phyloP scores from a whole-genome alignment of 257 asterid species.

The Salvia miltiorrhiza region DNA sequence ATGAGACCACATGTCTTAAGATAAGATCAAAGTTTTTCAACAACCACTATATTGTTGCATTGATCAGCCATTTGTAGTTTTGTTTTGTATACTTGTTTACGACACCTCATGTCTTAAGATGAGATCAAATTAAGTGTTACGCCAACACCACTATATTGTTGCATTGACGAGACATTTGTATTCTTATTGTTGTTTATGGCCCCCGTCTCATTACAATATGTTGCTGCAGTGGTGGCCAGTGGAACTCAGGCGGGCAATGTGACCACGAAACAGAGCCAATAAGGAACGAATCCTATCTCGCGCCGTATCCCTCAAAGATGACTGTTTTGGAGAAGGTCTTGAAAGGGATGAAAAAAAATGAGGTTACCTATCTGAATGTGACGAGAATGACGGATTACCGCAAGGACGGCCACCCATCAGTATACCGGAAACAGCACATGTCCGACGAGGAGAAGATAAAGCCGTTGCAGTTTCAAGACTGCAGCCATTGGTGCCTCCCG shows the following conservation, averaged over 20 bases:
- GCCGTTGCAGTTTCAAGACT: slow-evolving; percentile 50
- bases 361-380: slow-evolving; percentile 49
- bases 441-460: slow-evolving; percentile 36
- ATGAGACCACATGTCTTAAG: background rate
- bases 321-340: slow-evolving; percentile 47
- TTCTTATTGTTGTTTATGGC: too few species aligned
- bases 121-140: background rate
- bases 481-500: slow-evolving; percentile 86
- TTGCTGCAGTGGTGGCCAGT: slow-evolving; percentile 71
- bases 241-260: slow-evolving; percentile 80
- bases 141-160: too few species aligned
- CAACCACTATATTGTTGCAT: background rate
- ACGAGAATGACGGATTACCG: slow-evolving; percentile 68
- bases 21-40: background rate
- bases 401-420: slow-evolving; percentile 77
- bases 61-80: background rate
- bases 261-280: slow-evolving; percentile 75
- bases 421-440: slow-evolving; percentile 46
- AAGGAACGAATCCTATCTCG: slow-evolving; percentile 53
- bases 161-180: too few species aligned
- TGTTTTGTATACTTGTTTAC: background rate
- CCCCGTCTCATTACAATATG: background rate
- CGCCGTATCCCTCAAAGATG: slow-evolving; percentile 58
- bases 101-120: background rate
- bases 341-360: slow-evolving; percentile 57